Evolutionary conservation across 345 rosid species (phyloP).

Genomic region (Adansonia digitata): DNA sequence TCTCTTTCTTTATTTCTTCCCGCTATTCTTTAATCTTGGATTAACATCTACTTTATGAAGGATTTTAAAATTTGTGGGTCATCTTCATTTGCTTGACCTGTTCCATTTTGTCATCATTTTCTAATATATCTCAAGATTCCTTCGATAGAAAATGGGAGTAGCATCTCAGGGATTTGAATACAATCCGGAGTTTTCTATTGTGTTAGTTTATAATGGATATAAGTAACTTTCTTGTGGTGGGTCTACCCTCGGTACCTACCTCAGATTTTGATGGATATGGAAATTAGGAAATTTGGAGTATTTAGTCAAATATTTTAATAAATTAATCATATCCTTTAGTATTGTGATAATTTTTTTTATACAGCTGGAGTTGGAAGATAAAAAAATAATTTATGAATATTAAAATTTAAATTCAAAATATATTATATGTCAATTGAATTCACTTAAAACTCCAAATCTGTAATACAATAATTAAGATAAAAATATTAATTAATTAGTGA

Average conservation of each 20-base stretch:
- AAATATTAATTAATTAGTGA: too few species aligned
- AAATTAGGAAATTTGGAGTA: not conserved
- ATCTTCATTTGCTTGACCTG: not conserved
- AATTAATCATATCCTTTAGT: not conserved
- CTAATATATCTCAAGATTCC: not conserved
- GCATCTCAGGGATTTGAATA: not conserved
- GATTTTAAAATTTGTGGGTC: not conserved
- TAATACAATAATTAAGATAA: too few species aligned
- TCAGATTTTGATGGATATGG: not conserved
- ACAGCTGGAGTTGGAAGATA: too few species aligned
- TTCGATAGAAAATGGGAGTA: not conserved
- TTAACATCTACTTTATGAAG: not conserved
- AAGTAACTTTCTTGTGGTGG: not conserved
- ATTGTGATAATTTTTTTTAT: too few species aligned
- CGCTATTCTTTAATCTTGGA: constrained; percentile 3
- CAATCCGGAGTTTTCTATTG: not conserved
- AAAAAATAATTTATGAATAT: too few species aligned
- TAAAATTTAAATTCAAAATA: too few species aligned
- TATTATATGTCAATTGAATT: too few species aligned
- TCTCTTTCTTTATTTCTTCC: not conserved
- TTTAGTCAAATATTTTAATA: not conserved
- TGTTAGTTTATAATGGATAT: not conserved
- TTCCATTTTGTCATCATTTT: not conserved
- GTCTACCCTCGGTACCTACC: not conserved
- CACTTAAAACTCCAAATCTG: too few species aligned